Conservation (phyloP, 2,329 filamentous ascomycete species). For the Clonostachys rosea region DNA sequence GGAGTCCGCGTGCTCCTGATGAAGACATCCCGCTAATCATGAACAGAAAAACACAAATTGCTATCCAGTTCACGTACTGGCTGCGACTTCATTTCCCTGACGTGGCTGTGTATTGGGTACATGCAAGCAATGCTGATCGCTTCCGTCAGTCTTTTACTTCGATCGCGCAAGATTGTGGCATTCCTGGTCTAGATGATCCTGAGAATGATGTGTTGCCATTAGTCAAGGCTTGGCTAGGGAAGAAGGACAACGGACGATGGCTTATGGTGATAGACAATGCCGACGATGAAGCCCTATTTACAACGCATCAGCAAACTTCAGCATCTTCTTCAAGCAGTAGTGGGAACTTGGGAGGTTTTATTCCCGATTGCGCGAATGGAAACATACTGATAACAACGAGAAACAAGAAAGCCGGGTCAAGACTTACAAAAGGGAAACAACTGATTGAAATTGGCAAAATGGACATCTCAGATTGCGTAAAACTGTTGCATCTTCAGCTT, state of each 20-base stretch:
- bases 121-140: constrained; percentile 19
- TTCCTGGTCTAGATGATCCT: constrained; percentile 4
- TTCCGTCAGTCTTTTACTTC: constrained; percentile 12
- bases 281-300: constrained; percentile 3
- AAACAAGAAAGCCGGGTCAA: constrained; percentile 19
- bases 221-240: constrained; percentile 15
- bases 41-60: too few relatives aligned
- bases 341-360: constrained; percentile 1
- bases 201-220: constrained; percentile 9
- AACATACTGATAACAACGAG: constrained; percentile 24
- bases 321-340: too few relatives aligned
- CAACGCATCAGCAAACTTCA: neutral
- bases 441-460: constrained; percentile 19
- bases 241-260: constrained; percentile 8
- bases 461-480: constrained; percentile 12
- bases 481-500: constrained; percentile 13
- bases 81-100: constrained; percentile 5
- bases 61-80: too few relatives aligned
- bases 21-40: too few relatives aligned
- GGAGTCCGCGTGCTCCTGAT: too few relatives aligned
- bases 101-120: constrained; percentile 23
- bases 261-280: constrained; percentile 5
- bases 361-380: constrained; percentile 21
- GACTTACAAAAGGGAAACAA: constrained; percentile 10
- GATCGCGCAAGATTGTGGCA: neutral